Base-by-base conservation (phyloP, 1,284 basidiomycete genomes). In the Lentinus polychrous region DNA sequence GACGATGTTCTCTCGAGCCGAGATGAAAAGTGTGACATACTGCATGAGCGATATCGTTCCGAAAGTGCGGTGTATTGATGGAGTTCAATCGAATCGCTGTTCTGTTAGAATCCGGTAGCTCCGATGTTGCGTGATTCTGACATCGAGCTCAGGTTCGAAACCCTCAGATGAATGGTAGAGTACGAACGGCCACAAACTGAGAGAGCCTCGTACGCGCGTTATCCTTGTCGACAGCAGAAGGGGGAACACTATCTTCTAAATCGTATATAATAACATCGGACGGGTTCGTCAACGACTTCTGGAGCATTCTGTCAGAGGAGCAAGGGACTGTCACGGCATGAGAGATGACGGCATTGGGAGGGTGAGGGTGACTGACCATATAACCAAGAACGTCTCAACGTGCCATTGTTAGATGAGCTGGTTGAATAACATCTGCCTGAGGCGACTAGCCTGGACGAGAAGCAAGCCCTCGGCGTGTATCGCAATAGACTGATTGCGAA, bases 181-280 rank as follows among this genome's bases (percentile, higher is more conserved):
- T 23, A 66, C 74, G 49, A 59, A 83, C 82, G 27, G 70, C 62
- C 2, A 91, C 66, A 56, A 91, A 86, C 6, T 70, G 66, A 14
- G 66, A 62, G 2, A 93, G 68, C 17, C 79, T 70, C 1, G 63
- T 59, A 51, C 90, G 72, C 0, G 90, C 87, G 44, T 70, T 66
- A 8, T 63, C 61, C 65, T 92, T 93, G 59, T 84, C 79, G 7
- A 60, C 54, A 1, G 68, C 62, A 12, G 71, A 71, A 7, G 85
- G 84, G 4, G 87, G 73, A 0, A 93, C 80, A 50, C 86, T 88
- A 62, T 93, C 90, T 61, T 93, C 90, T 15, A 93, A 72, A 67
- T 93, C 90, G 60, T 91, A 93, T n/a, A 90, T 83, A 27, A 92
- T 72, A 31, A 83, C 74, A 57, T 93, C 90, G 1, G 89, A 83